Conservation (phyloP, 495 filamentous ascomycete species). For the Penicillium cinerascens region DNA sequence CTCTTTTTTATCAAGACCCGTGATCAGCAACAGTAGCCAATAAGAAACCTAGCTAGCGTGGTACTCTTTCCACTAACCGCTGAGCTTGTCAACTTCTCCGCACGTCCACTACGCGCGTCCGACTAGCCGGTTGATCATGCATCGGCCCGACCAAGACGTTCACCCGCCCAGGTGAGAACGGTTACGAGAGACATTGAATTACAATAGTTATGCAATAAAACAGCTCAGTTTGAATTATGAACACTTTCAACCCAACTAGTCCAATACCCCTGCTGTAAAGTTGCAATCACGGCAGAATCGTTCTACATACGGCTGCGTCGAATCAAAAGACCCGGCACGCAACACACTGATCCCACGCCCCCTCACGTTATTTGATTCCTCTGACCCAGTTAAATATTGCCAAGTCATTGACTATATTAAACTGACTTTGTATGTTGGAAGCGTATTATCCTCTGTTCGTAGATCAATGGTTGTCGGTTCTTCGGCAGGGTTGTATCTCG, state of each 20-base stretch:
- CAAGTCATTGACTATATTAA: neutral
- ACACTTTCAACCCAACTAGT: neutral
- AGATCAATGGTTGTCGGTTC: slow-evolving; percentile 12
- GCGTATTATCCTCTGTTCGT: neutral
- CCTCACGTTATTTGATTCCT: neutral
- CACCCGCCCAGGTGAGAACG: neutral
- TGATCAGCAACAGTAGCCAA: neutral
- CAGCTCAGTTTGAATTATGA: neutral
- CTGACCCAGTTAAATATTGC: neutral
- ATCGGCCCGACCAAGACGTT: neutral
- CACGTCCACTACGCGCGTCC: neutral
- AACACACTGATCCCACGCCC: slow-evolving; percentile 10
- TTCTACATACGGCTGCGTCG: slow-evolving; percentile 2
- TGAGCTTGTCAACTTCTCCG: neutral
- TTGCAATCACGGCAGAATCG: neutral
- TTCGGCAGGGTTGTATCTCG: slow-evolving; percentile 2
- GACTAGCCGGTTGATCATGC: neutral
- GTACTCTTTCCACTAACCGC: neutral
- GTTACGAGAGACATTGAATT: neutral
- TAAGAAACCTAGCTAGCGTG: neutral
- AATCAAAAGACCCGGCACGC: slow-evolving; percentile 8
- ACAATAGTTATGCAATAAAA: neutral
- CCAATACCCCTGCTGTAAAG: neutral
- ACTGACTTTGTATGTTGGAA: neutral
- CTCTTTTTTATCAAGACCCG: neutral